Percentiles rank a stretch among this genome's conserved stretches.
phyloP scores from a whole-genome alignment of 2,329 filamentous ascomycete genomes.

The Exophiala sideris region DNA sequence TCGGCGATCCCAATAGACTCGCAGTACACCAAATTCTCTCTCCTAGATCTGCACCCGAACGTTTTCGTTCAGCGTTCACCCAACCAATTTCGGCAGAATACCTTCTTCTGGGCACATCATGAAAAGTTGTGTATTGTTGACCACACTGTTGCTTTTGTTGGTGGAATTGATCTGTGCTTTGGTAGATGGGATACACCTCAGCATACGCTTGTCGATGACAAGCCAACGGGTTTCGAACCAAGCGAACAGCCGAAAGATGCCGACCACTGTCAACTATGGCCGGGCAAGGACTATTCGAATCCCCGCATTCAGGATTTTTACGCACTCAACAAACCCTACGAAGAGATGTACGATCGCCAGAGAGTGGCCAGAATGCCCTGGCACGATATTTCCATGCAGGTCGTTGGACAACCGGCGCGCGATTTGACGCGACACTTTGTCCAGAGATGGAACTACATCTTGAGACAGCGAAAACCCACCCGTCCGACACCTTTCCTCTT shows the following conservation, averaged over 20 bases:
- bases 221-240: constrained; percentile 87
- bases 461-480: constrained; percentile 87
- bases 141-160: constrained; percentile 91
- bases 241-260: constrained; percentile 75
- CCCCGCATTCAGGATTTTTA: constrained; percentile 94
- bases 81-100: constrained; percentile 97
- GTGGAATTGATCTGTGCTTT: constrained; percentile 94
- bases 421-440: constrained; percentile 95
- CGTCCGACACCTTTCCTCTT: constrained; percentile 89
- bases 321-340: constrained; percentile 86
- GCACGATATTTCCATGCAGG: constrained; percentile 98
- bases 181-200: constrained; percentile 96
- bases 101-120: constrained; percentile 98
- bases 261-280: constrained; percentile 93
- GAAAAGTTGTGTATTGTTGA: constrained; percentile 98
- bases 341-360: constrained; percentile 95
- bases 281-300: constrained; percentile 97
- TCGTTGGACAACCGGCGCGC: constrained; percentile 90
- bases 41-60: constrained; percentile 92
- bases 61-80: constrained; percentile 94
- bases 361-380: constrained; percentile 93
- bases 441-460: constrained; percentile 95
- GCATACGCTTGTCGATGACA: constrained; percentile 86
- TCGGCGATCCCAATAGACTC: constrained; percentile 97
- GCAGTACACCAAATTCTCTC: constrained; percentile 94